Conservation (phyloP, 2,329 filamentous ascomycete genomes). For the Venturia aucupariae region DNA sequence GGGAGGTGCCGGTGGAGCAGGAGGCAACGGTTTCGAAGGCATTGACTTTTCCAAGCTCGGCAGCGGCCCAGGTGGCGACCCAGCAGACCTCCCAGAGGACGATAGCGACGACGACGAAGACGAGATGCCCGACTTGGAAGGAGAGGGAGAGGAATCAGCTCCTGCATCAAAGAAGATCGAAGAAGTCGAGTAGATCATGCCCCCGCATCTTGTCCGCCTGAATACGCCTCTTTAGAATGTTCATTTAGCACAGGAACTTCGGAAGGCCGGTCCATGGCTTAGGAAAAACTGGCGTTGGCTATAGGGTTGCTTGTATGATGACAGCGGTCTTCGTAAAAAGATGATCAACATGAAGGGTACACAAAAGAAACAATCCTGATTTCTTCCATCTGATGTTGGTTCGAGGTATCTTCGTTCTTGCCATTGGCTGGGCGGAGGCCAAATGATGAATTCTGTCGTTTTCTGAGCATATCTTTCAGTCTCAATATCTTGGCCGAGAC, state of each 20-base stretch:
- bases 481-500: too few relatives aligned
- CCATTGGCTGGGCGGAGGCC: too few relatives aligned
- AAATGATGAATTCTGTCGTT: too few relatives aligned
- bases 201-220: neutral
- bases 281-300: neutral
- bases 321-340: neutral
- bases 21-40: constrained; percentile 14
- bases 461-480: too few relatives aligned
- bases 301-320: neutral
- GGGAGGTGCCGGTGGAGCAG: constrained; percentile 35
- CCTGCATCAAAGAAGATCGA: constrained; percentile 33
- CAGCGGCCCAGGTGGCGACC: constrained; percentile 24
- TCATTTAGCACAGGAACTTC: neutral
- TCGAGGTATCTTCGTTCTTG: too few relatives aligned
- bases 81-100: constrained; percentile 44
- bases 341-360: neutral
- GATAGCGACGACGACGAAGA: constrained; percentile 49
- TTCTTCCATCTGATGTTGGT: too few relatives aligned
- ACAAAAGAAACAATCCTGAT: neutral
- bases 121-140: constrained; percentile 77
- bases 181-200: constrained; percentile 30
- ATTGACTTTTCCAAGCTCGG: constrained; percentile 16
- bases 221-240: neutral
- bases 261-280: neutral
- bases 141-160: constrained; percentile 39